A percentile compares a stretch with the other conserved stretches of the same genome.
phyloP scores from a whole-genome alignment of 129 eudicot species.

The Ambrosia artemisiifolia region DNA sequence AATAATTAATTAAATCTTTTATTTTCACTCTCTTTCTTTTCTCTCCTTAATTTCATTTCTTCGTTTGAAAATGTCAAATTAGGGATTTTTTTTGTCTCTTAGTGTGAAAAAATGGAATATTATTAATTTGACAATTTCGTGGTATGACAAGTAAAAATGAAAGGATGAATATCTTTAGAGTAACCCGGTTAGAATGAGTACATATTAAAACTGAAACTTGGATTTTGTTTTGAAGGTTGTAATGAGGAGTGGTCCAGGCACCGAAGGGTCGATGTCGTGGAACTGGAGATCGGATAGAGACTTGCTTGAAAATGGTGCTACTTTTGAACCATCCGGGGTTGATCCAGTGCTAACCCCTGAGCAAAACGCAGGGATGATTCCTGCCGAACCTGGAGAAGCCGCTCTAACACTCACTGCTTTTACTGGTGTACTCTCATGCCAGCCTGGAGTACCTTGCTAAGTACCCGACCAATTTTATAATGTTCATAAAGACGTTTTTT shows the following conservation, averaged over 20 bases:
- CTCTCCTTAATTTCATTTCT: too few species aligned
- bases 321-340: slow-evolving; percentile 45
- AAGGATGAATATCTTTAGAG: too few species aligned
- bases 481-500: not conserved
- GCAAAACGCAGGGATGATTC: slow-evolving; percentile 27
- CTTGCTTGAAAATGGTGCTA: slow-evolving; percentile 56
- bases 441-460: slow-evolving; percentile 39
- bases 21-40: too few species aligned
- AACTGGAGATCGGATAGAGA: slow-evolving; percentile 73
- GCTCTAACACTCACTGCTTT: slow-evolving; percentile 39
- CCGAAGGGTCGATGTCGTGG: slow-evolving; percentile 49
- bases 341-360: slow-evolving; percentile 20
- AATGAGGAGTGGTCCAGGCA: slow-evolving; percentile 45
- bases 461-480: not conserved
- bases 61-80: too few species aligned
- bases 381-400: slow-evolving; percentile 41
- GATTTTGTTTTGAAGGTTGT: slow-evolving; percentile 44
- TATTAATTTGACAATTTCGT: too few species aligned
- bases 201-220: not conserved
- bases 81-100: too few species aligned
- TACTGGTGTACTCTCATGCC: slow-evolving; percentile 56
- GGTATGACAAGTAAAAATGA: too few species aligned
- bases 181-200: too few species aligned
- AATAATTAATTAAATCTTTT: too few species aligned
- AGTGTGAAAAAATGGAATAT: too few species aligned